Evolutionary conservation across 1,139 yeast genomes (phyloP), one percentile per base, ranked within the genome.

Genomic region (Pichia sp.): DNA sequence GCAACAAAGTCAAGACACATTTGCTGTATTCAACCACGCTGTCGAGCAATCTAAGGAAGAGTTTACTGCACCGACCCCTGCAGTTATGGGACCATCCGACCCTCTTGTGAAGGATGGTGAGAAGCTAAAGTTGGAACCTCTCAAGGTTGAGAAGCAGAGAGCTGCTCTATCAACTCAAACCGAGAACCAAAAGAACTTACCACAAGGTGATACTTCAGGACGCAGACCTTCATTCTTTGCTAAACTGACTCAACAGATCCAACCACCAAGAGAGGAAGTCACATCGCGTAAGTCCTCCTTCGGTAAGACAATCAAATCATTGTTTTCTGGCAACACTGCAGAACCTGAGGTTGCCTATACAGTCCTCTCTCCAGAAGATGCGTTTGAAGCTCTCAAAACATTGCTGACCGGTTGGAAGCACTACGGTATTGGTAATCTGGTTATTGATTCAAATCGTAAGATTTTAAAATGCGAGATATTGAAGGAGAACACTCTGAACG

Each of bases 401-500:
- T 67, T 80, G 41, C 62, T 81, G 48, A 64, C 60, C 35, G 75
- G 81, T 11, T 81, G 91, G 91, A 69, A 76, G 13, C 74, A 72
- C 45, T 80, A 80, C 51, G 88, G 91, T 8, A 60, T 81, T 52
- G 74, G 71, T 48, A 69, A 74, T 41, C 66, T 81, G 44, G 63
- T 62, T 33, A 61, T 72, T 36, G 72, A 69, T 48, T 63, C 65
- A 27, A 58, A 63, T 13, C 60, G 64, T 8, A 59, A 62, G 47
- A 63, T 63, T 26, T 66, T 81, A 27, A 69, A 70, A 17, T 88
- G 86, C 32, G 67, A 73, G 16, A 69, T 81, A 30, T 66, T 84
- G 2, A 76, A 72, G 45, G 64, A 69, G 43, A 80, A 80, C 56
- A 66, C 79, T 2, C 63, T 80, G 50, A 72, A 79, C 35, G 62